Evolutionary conservation across 106 monocot genomes (phyloP), one percentile per base, ranked within the genome.

Genomic region (Cymbidium sinense): DNA sequence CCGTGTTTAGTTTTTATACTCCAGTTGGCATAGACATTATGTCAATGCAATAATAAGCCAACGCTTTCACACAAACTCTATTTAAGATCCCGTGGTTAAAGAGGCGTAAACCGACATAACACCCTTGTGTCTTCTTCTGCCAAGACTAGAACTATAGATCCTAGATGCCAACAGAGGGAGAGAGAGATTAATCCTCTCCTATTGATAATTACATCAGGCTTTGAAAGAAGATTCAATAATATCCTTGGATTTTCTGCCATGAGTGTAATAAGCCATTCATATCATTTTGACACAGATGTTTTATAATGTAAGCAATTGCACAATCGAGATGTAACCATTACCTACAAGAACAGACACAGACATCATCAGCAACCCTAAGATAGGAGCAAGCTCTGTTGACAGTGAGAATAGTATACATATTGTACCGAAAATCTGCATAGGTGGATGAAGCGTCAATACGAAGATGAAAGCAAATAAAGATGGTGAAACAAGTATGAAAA

Each of bases 281-380:
- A 62, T 27, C 61, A 62, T 25, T 62, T 62, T 62, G 27, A 62
- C 9, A 27, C 27, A 27, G 0, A 61, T 20, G 4, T 27, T 62
- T 25, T 25, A 62, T 62, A 23, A 62, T 62, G 61, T 27, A 62
- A 25, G 25, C 61, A 62, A 25, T 27, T 62, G 61, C 27, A 62
- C 5, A 62, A 62, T 1, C 25, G 27, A 25, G n/a, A 62, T 5
- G 6, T 62, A 8, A 62, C 4, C 61, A 23, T 25, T 94, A 94
- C 98, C 98, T 85, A 92, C 98, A 88, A 92, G 81, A 75, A 84
- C 70, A 77, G 98, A 94, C n/a, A 99, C 61, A 47, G 92, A 92
- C 23, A 92, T 84, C 94, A 99, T 99, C 55, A 99, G 82, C 43
- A 92, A 36, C 34, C 87, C 98, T 11, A 99, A 84, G 34, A 99